Conservation (phyloP, 108 stramenopile genomes). For the Cyclotella choctawhatcheeana region DNA sequence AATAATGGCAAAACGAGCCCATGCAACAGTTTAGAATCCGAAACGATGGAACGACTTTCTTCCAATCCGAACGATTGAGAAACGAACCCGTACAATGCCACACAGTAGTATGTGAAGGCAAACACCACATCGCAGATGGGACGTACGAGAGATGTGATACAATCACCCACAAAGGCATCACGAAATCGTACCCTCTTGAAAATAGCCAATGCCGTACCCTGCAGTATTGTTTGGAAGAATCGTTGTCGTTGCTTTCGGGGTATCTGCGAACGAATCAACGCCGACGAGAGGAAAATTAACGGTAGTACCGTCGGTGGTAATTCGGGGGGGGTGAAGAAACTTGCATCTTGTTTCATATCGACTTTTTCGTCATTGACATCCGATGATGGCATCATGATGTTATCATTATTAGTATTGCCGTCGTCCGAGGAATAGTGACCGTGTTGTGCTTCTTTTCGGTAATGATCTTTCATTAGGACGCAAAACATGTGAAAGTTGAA, state of each 20-base stretch:
- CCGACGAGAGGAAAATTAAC: constrained; percentile 76
- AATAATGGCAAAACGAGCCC: constrained; percentile 75
- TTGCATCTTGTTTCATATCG: constrained; percentile 42
- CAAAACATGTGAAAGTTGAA: constrained; percentile 92
- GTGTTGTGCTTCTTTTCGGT: constrained; percentile 42
- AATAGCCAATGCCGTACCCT: constrained; percentile 70
- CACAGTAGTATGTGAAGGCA: constrained; percentile 75
- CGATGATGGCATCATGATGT: too few species aligned
- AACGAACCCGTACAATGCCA: constrained; percentile 69
- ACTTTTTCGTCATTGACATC: constrained; percentile 31
- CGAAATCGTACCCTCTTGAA: constrained; percentile 71
- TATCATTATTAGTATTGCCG: background rate
- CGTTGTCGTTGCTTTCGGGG: constrained; percentile 69
- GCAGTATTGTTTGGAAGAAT: constrained; percentile 77
- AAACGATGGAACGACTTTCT: constrained; percentile 59
- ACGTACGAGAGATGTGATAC: constrained; percentile 78
- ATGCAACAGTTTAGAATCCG: constrained; percentile 76
- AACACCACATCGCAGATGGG: constrained; percentile 83
- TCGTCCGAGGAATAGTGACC: too few species aligned
- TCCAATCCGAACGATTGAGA: constrained; percentile 64
- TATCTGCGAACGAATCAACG: constrained; percentile 70
- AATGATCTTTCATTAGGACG: constrained; percentile 60
- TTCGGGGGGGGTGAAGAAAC: constrained; percentile 44
- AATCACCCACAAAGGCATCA: constrained; percentile 85
- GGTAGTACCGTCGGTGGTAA: constrained; percentile 79